Evolutionary conservation across 768 basidiomycete species (phyloP).

Genomic region (Tulasnella sp.): DNA sequence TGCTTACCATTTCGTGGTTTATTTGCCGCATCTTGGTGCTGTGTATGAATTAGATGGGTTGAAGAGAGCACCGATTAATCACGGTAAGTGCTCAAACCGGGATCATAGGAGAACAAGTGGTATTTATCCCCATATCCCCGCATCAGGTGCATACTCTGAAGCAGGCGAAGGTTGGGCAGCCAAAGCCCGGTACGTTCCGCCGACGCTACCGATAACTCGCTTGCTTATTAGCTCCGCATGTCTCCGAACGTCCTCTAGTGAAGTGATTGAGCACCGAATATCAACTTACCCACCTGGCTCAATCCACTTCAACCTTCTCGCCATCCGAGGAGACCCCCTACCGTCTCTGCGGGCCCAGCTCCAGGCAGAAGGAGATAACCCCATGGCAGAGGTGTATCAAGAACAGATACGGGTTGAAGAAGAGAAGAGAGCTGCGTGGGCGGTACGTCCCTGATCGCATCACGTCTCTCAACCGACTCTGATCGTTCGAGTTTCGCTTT

Average conservation of each 20-base stretch:
- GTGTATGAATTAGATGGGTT: constrained; percentile 95
- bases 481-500: constrained; percentile 18
- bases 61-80: constrained; percentile 74
- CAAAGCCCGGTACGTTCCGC: constrained; percentile 64
- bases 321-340: constrained; percentile 80
- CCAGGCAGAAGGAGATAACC: constrained; percentile 46
- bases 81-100: constrained; percentile 55
- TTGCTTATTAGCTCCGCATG: neutral
- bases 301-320: constrained; percentile 92
- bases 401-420: constrained; percentile 67
- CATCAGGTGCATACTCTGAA: constrained; percentile 51
- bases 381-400: constrained; percentile 52
- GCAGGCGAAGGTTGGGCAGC: constrained; percentile 80
- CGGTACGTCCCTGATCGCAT: constrained; percentile 55
- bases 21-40: constrained; percentile 78
- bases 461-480: constrained; percentile 16
- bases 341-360: constrained; percentile 67
- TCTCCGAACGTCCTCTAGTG: neutral
- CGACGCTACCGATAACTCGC: neutral
- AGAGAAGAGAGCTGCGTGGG: constrained; percentile 78
- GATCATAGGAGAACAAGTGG: neutral
- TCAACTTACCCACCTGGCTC: constrained; percentile 86
- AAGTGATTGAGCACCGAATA: constrained; percentile 83
- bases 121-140: neutral
- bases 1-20: constrained; percentile 97